A percentile compares a stretch with the other conserved stretches of the same genome.
phyloP scores from a whole-genome alignment of 1,284 basidiomycete genomes.

The Tilletia indica region DNA sequence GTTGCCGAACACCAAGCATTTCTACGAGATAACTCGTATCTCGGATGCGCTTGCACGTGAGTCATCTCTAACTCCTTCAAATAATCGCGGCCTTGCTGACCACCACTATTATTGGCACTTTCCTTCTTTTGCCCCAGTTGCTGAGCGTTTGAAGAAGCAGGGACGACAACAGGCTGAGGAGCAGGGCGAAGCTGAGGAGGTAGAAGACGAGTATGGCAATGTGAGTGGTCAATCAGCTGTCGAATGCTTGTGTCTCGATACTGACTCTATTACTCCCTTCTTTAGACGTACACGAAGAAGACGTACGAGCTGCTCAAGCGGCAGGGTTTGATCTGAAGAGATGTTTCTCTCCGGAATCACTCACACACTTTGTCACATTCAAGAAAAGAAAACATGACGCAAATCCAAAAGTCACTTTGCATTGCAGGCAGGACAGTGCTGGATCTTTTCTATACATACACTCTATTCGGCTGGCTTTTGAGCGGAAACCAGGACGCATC shows the following conservation, averaged over 20 bases:
- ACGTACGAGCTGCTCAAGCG: constrained; percentile 55
- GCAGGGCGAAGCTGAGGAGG: constrained; percentile 47
- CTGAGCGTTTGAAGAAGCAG: constrained; percentile 49
- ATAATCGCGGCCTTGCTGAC: neutral
- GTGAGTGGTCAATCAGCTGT: constrained; percentile 22
- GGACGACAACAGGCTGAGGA: constrained; percentile 34
- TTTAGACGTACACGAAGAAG: constrained; percentile 49
- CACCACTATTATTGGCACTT: no score
- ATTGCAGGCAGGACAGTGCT: no score
- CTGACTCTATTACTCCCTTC: neutral
- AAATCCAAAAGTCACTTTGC: no score
- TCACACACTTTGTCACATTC: no score
- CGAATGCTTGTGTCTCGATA: neutral
- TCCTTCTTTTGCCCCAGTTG: constrained; percentile 24
- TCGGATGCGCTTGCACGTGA: constrained; percentile 87
- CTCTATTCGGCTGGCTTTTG: neutral
- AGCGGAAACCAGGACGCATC: constrained; percentile 45
- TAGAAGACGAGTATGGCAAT: constrained; percentile 54
- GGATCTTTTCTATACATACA: no score
- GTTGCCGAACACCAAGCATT: constrained; percentile 96
- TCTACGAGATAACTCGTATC: constrained; percentile 96
- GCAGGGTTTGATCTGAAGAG: constrained; percentile 47
- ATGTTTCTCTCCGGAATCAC: neutral
- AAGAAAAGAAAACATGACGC: no score
- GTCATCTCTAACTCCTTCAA: constrained; percentile 51